phyloP scores from a whole-genome alignment of 78 protist species.

The Dictyostelium citrinum region DNA sequence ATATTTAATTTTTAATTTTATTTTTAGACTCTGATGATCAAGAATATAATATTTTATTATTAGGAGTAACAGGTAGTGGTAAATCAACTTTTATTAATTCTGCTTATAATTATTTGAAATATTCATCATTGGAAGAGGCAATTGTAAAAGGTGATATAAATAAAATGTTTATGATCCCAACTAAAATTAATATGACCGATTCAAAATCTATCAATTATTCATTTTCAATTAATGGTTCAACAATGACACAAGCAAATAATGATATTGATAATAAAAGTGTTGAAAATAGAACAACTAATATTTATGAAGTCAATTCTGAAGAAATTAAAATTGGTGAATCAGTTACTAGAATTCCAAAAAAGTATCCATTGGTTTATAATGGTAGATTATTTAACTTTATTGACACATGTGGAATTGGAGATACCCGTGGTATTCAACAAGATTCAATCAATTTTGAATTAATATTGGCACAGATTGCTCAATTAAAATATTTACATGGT shows the following conservation, averaged over 20 bases:
- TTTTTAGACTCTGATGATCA: background rate
- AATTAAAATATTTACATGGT: conserved; percentile 5
- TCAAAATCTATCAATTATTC: background rate
- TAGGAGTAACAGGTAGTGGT: background rate
- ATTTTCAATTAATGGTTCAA: background rate
- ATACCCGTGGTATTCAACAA: background rate
- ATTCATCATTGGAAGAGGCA: background rate
- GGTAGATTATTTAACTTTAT: background rate
- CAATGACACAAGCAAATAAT: background rate
- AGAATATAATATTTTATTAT: background rate
- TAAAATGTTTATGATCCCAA: background rate
- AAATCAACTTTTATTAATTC: background rate
- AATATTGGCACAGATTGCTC: background rate
- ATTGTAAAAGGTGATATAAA: background rate
- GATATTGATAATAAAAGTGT: background rate
- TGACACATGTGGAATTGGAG: background rate
- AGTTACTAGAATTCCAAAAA: background rate
- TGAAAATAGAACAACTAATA: background rate
- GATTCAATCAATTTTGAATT: background rate
- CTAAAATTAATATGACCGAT: background rate
- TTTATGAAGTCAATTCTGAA: background rate
- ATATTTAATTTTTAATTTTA: background rate
- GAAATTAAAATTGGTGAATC: background rate
- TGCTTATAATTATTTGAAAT: background rate
- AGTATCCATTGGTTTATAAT: background rate